These are phyloP conservation scores for Fusarium sororula DNA, from an alignment of 2,329 filamentous ascomycete species.

Conservation along the genomic window DNA sequence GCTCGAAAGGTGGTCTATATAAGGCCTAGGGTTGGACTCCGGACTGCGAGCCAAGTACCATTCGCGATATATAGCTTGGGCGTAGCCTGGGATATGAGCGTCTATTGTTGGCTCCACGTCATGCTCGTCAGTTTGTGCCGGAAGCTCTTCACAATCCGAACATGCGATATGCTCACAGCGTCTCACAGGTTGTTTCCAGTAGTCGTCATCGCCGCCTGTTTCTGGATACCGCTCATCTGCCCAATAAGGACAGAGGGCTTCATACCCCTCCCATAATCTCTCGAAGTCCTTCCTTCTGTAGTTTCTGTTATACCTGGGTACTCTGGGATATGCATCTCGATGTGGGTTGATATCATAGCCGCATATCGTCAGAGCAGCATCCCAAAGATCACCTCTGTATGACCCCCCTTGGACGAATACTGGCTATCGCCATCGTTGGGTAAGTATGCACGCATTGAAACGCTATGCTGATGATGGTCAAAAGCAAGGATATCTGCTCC, in stretches of 20 bases:
- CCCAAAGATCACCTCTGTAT: constrained; percentile 29
- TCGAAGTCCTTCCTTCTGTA: constrained; percentile 23
- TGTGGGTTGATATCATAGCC: neutral
- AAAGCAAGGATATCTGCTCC: neutral
- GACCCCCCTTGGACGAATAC: constrained; percentile 4
- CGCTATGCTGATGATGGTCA: neutral
- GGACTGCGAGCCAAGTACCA: neutral
- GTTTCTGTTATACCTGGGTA: neutral
- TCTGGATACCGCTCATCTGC: constrained; percentile 5
- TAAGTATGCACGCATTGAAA: constrained; percentile 2
- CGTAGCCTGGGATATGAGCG: neutral
- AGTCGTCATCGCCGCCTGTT: neutral
- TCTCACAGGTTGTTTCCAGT: constrained; percentile 5
- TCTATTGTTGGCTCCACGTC: neutral
- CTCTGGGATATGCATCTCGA: neutral
- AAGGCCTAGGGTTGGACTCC: neutral
- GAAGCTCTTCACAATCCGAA: neutral
- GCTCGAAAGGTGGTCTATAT: neutral
- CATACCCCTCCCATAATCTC: constrained; percentile 8
- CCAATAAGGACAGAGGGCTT: constrained; percentile 25
- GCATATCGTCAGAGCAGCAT: constrained; percentile 8
- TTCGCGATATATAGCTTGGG: neutral
- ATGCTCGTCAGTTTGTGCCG: too few species aligned
- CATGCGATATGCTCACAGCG: constrained; percentile 4
- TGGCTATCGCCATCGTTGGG: constrained; percentile 2